These are phyloP conservation scores for Tuber brumale DNA, from an alignment of 495 filamentous ascomycete genomes.

Conservation along the genomic window DNA sequence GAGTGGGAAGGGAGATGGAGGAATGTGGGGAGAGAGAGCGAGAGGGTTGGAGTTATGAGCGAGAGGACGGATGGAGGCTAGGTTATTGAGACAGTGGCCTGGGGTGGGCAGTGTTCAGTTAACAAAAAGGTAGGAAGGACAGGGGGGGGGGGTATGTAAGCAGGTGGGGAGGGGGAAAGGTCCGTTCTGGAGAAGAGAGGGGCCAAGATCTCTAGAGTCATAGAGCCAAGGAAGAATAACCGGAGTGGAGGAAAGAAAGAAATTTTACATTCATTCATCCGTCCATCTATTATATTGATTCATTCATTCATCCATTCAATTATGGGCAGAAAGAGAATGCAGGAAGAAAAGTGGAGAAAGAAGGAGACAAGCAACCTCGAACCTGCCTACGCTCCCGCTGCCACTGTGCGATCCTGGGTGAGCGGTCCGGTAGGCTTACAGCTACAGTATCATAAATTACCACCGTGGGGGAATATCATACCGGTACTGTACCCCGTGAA, in stretches of 20 bases:
- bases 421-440: slow-evolving; percentile 2
- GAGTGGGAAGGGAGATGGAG: slow-evolving; percentile 9
- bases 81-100: background rate
- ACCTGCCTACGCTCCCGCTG: background rate
- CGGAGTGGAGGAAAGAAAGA: background rate
- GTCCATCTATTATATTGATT: background rate
- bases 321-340: background rate
- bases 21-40: background rate
- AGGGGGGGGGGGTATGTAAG: slow-evolving; percentile 2
- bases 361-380: background rate
- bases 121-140: background rate
- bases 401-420: background rate
- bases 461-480: background rate
- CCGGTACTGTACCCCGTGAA: background rate
- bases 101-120: background rate
- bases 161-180: background rate
- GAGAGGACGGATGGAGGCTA: background rate
- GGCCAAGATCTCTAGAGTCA: background rate
- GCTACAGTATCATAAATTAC: background rate
- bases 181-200: background rate
- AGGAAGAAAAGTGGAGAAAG: background rate
- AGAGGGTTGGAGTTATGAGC: background rate
- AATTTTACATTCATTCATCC: background rate
- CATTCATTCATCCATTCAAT: background rate
- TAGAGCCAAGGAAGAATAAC: background rate